Percentiles rank a stretch among this genome's conserved stretches.
Evolutionary conservation across 345 rosid species (phyloP).

Genomic region (Ceriops tagal): DNA sequence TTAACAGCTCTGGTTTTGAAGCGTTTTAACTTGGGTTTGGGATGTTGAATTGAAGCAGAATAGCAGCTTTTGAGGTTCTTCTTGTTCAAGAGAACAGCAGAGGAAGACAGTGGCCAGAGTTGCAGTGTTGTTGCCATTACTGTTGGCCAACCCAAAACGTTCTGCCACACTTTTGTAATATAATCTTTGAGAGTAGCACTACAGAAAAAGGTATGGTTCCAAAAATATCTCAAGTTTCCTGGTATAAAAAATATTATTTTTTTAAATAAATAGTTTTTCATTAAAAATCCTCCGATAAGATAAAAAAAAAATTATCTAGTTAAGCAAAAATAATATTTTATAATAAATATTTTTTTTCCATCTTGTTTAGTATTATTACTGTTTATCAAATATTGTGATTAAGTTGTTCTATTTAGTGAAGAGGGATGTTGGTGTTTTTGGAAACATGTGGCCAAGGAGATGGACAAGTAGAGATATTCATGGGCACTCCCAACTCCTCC

Average conservation of each 20-base stretch:
- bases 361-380: too few relatives aligned
- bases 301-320: too few relatives aligned
- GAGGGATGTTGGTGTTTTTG: not conserved
- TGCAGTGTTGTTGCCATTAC: slow-evolving; percentile 49
- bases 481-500: not conserved
- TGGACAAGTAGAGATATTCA: not conserved
- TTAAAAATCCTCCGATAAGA: too few relatives aligned
- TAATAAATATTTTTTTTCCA: too few relatives aligned
- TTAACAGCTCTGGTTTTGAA: slow-evolving; percentile 54
- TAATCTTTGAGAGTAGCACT: too few relatives aligned
- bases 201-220: too few relatives aligned
- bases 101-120: slow-evolving; percentile 18
- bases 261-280: too few relatives aligned
- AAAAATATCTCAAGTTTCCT: not conserved
- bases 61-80: slow-evolving; percentile 21
- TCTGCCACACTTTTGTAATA: slow-evolving; percentile 1
- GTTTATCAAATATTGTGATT: too few relatives aligned
- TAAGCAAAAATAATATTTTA: not conserved
- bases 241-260: not conserved
- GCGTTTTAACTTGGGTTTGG: slow-evolving; percentile 28
- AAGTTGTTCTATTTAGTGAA: not conserved
- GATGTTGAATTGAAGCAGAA: slow-evolving; percentile 19
- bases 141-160: slow-evolving; percentile 5
- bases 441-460: not conserved
- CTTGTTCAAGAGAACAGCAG: slow-evolving; percentile 22